Conservation (phyloP, 2,329 filamentous ascomycete species). For the Thelonectria olida region DNA sequence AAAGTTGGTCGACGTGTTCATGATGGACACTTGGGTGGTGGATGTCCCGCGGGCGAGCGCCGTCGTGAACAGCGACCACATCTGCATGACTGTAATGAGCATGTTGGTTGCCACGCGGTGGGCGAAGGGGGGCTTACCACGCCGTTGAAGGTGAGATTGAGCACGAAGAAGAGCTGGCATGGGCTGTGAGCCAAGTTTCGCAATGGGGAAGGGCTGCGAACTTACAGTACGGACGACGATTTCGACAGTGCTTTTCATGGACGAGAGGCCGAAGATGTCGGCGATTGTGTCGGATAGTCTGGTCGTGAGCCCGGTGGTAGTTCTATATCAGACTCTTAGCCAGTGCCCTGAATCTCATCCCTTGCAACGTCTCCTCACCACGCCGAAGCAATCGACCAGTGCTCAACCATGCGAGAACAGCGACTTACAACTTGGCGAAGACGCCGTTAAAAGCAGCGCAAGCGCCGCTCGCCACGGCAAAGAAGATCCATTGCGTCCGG, state of each 20-base stretch:
- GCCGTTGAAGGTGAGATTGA: slow-evolving; percentile 80
- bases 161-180: slow-evolving; percentile 73
- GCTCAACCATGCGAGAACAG: neutral
- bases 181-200: slow-evolving; percentile 8
- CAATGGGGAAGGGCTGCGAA: neutral
- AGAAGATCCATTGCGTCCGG: slow-evolving; percentile 67
- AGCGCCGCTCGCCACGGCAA: slow-evolving; percentile 77
- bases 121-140: slow-evolving; percentile 57
- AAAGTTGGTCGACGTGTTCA: slow-evolving; percentile 86
- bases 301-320: slow-evolving; percentile 65
- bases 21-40: slow-evolving; percentile 81
- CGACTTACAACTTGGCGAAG: slow-evolving; percentile 81
- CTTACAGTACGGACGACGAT: slow-evolving; percentile 59
- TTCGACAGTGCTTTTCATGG: slow-evolving; percentile 56
- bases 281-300: slow-evolving; percentile 58
- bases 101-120: neutral
- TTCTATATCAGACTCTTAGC: slow-evolving; percentile 50
- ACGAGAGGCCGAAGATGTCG: slow-evolving; percentile 52
- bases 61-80: slow-evolving; percentile 86
- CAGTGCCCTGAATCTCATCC: neutral
- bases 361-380: neutral
- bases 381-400: neutral
- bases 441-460: slow-evolving; percentile 85
- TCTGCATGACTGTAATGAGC: slow-evolving; percentile 50
- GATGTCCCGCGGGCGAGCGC: slow-evolving; percentile 79